Base-by-base conservation (phyloP, 495 filamentous ascomycete genomes). In the Annulohypoxylon bovei region DNA sequence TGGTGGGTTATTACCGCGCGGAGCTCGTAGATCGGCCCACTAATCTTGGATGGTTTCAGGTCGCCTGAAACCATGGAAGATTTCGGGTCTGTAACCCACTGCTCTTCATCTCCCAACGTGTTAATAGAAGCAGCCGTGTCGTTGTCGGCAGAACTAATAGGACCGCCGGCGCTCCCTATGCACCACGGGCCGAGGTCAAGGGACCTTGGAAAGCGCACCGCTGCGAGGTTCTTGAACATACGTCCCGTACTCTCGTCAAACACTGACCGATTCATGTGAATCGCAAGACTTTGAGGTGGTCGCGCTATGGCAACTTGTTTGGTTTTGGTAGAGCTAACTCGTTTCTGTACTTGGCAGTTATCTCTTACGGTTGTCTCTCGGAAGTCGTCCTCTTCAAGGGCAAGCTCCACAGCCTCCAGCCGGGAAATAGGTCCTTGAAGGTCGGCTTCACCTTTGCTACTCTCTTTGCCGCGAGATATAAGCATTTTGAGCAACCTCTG, bases 221-320 rank as follows among this genome's bases (percentile, higher is more conserved):
- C 81, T 0, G 94, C 90, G 62, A 88, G 85, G 65, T 98, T 98
- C 80, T 99, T 99, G 70, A 84, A 87, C 77, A 92, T 85, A 62
- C 85, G 80, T 0, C 92, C 92, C 0, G 90, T 96, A 33, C 77
- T 77, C 66, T 97, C 93, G 68, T 98, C 91, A 68, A 97, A 98
- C 0, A 94, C 81, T 63, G 94, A 98, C 6, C 96, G 88, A 73
- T 98, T 98, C 71, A 98, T 83, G 76, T 99, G 96, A 2, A 97
- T 82, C 0, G 89, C 90, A 9, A 99, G 82, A 50, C 89, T 91
- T 54, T 87, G 86, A 1, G 96, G 96, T 1, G 93, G 81, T 7
- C 95, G 84, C 3, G 92, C 92, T 63, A 99, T 87, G 20, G 93
- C 92, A 6, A 90, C 88, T 76, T 99, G 96, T 32, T 93, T 88